phyloP scores from a whole-genome alignment of 805 yeast species.

The Scheffersomyces ergatensis region DNA sequence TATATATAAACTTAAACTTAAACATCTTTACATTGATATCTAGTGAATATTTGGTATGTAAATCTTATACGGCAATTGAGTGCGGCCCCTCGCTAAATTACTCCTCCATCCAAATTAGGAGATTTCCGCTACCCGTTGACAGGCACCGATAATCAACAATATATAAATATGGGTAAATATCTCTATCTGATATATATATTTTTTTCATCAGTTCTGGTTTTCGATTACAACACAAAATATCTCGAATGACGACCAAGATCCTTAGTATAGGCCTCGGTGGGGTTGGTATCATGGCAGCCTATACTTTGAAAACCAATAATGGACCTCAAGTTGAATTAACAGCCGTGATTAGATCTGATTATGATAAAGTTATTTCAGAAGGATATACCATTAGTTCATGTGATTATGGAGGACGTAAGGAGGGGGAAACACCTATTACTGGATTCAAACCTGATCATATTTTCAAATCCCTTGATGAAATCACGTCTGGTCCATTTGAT shows the following conservation, averaged over 20 bases:
- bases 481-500: conserved; percentile 25
- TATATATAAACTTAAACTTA: too few species aligned
- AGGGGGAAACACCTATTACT: conserved; percentile 13
- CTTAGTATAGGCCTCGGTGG: conserved; percentile 36
- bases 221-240: too few species aligned
- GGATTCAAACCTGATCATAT: conserved; percentile 23
- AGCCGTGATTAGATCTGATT: conserved; percentile 30
- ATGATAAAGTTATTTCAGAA: conserved; percentile 18
- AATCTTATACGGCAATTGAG: too few species aligned
- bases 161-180: too few species aligned
- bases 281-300: conserved; percentile 33
- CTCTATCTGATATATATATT: too few species aligned
- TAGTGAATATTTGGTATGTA: too few species aligned
- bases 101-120: neutral
- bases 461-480: conserved; percentile 25
- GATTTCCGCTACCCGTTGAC: neutral
- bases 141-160: too few species aligned
- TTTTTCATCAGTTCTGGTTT: too few species aligned
- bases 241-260: conserved; percentile 15
- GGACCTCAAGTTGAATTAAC: conserved; percentile 21
- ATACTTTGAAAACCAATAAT: conserved; percentile 21
- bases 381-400: conserved; percentile 31
- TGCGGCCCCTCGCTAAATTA: too few species aligned
- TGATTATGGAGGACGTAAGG: conserved; percentile 15
- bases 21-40: too few species aligned